Evolutionary conservation across 2,329 filamentous ascomycete species (phyloP), one percentile per base, ranked within the genome.

Genomic region (Monilinia polystroma): DNA sequence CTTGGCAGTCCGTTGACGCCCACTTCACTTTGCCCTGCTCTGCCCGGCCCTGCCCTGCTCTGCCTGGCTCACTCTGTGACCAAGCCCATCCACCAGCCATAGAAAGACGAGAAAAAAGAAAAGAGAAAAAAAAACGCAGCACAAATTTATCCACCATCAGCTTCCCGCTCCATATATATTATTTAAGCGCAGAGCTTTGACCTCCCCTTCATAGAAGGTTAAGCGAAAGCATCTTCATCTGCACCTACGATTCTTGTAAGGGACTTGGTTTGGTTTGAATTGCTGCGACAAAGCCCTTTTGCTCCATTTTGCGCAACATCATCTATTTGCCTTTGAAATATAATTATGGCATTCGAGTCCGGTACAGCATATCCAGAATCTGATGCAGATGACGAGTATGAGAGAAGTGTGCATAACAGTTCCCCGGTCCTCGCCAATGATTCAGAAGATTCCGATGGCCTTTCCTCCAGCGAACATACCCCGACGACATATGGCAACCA

Each of bases 341-440:
- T 66, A 72, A 75, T 64, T 67, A 76, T 76, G 85, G 85, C 83
- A 77, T 88, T 88, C 79, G 85, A 86, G 74, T 82, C 83, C 70
- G 86, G 86, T 75, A 88, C 87, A 71, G 86, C 87, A 69, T 93
- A 92, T 78, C 87, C 90, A 77, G 90, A 92, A 79, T 92, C 87
- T 72, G 90, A 92, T 76, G 90, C 89, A 73, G 90, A 92, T 79
- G 91, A 93, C 79, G 91, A 93, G 81, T 92, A 92, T 77, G 90
- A 93, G 83, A 84, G 89, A 76, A 88, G 87, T 77, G 82, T 89
- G 72, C 83, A 85, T 75, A 85, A 87, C 75, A 87, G 85, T 77
- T 90, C 88, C 7, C 90, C 88, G 68, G 85, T 86, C 72, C 83
- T 87, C 70, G 82, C 81, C 66, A 84, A 82, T 71, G 88, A 91